Evolutionary conservation across 1,284 basidiomycete genomes (phyloP), one percentile per base, ranked within the genome.

Genomic region (Apiotrichum veenhuisii): DNA sequence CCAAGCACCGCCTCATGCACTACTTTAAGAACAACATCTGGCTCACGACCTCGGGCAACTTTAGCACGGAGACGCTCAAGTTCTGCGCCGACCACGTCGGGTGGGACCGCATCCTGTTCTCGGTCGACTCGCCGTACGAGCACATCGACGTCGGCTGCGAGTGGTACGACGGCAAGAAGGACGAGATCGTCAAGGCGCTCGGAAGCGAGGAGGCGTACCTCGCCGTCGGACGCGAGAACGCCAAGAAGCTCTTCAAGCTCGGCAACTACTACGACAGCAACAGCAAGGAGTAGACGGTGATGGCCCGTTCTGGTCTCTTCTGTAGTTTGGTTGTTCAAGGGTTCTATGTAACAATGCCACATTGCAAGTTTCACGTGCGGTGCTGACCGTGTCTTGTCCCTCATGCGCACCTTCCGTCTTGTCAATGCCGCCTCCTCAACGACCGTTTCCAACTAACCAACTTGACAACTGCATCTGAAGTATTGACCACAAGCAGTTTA

Each of bases 101-200:
- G 26, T 61, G 67, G n/a, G 72, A 73, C 53, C 65, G 70, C 22
- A 63, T 73, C 54, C 63, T 72, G n/a, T 72, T 72, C 64, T 72
- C 72, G 8, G 69, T 72, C 61, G 72, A 73, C 67, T 72, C 70
- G 56, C 72, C 72, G 8, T 73, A 72, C 58, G 72, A 73, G 55
- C 63, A 65, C 55, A 71, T 73, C 37, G 72, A 73, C 46, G 62
- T 62, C 22, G 72, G 68, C 9, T 72, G 69, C 63, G 62, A 56
- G 40, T 73, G 72, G 72, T 72, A 70, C 59, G 65, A 68, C 55
- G 45, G 46, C 40, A 45, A 62, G 36, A 42, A 34, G 38, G 47
- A 58, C 30, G 33, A 40, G 33, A 58, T 62, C 41, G 45, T 48
- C 33, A 40, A 55, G 54, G 60, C 60, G 12, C 54, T 62, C 20